A percentile compares a stretch with the other conserved stretches of the same genome.
These are phyloP conservation scores for Stentor roeselii DNA, from an alignment of 73 alveolate genomes.

Conservation along the genomic window DNA sequence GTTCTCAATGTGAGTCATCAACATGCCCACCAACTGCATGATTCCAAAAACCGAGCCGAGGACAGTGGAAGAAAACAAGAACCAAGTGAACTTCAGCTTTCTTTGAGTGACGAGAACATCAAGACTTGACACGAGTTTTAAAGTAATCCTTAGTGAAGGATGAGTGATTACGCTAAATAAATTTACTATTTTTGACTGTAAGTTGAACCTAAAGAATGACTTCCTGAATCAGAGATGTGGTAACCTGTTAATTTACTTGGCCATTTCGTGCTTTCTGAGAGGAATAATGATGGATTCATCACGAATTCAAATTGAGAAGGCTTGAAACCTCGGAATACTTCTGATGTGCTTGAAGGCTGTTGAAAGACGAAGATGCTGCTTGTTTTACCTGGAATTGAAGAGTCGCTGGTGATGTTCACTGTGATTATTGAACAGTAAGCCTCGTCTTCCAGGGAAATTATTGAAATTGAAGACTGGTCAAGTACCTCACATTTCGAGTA, in stretches of 20 bases:
- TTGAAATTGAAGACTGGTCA: too few species aligned
- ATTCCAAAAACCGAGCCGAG: constrained; percentile 20
- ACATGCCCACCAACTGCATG: background rate
- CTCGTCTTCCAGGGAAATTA: too few species aligned
- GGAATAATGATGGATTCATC: too few species aligned
- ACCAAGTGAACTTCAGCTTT: background rate
- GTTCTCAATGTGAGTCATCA: background rate
- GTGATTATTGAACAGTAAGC: background rate
- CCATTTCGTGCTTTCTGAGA: background rate
- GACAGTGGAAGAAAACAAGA: background rate
- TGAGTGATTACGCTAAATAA: background rate
- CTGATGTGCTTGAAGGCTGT: background rate
- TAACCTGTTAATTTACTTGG: background rate
- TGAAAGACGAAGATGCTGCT: background rate
- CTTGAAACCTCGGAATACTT: background rate
- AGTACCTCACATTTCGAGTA: background rate
- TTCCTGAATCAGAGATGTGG: background rate
- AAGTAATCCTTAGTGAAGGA: background rate
- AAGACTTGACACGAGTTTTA: background rate
- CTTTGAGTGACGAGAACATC: constrained; percentile 1
- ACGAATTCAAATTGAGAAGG: background rate
- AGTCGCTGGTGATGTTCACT: background rate
- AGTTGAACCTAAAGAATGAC: background rate
- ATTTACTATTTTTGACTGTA: background rate
- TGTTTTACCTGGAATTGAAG: background rate